Conservation (phyloP, 2,329 filamentous ascomycete species). For the Pseudogymnoascus pannorum region DNA sequence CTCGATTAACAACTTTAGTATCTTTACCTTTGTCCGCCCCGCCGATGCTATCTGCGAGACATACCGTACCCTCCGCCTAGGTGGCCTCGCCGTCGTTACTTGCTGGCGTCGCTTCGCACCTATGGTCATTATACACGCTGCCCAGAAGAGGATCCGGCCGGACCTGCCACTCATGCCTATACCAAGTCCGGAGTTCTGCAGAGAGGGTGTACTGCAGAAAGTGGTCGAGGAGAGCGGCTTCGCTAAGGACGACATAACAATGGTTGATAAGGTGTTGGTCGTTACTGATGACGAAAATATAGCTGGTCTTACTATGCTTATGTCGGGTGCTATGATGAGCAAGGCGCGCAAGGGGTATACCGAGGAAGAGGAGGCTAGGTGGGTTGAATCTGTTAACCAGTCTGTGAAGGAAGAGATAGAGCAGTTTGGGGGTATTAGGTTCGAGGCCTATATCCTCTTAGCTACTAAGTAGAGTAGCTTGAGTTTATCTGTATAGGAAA, state of each 20-base stretch:
- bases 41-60: slow-evolving; percentile 25
- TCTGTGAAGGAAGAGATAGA: slow-evolving; percentile 12
- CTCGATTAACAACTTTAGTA: slow-evolving; percentile 28
- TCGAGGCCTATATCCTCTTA: no score
- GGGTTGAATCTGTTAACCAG: slow-evolving; percentile 20
- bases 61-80: slow-evolving; percentile 25
- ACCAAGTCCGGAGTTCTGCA: slow-evolving; percentile 20
- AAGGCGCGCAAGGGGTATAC: slow-evolving; percentile 24
- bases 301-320: slow-evolving; percentile 24
- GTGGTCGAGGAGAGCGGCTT: slow-evolving; percentile 24
- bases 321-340: slow-evolving; percentile 26
- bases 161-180: slow-evolving; percentile 22
- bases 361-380: slow-evolving; percentile 21
- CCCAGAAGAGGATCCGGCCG: slow-evolving; percentile 24
- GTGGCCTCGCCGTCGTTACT: slow-evolving; percentile 24
- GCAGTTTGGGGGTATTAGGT: no score
- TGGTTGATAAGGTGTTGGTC: slow-evolving; percentile 21
- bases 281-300: slow-evolving; percentile 24
- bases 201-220: slow-evolving; percentile 23
- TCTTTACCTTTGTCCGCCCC: slow-evolving; percentile 25
- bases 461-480: no score
- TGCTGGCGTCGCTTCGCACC: slow-evolving; percentile 24
- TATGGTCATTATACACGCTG: slow-evolving; percentile 23
- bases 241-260: slow-evolving; percentile 9
- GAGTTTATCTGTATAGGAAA: no score